Evolutionary conservation across 2,329 filamentous ascomycete species (phyloP).

Genomic region (Colletotrichum sp.): DNA sequence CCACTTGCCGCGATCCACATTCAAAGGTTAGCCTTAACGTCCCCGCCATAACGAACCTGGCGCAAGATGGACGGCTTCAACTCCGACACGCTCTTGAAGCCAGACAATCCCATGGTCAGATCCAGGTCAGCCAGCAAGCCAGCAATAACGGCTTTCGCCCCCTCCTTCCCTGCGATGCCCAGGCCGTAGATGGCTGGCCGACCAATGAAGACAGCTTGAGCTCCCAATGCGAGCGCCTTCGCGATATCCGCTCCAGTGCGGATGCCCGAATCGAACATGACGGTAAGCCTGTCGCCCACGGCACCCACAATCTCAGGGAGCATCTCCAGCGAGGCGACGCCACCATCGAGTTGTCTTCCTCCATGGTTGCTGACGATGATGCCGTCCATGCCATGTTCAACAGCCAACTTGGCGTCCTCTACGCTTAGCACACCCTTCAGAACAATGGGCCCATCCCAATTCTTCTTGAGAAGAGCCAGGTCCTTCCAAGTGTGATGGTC

Average conservation of each 20-base stretch:
- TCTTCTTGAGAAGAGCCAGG: conserved; percentile 58
- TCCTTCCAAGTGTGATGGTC: conserved; percentile 65
- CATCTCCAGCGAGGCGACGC: conserved; percentile 60
- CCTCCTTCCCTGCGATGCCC: conserved; percentile 57
- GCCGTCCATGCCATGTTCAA: conserved; percentile 60
- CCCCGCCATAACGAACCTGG: conserved; percentile 35
- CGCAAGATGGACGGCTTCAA: conserved; percentile 38
- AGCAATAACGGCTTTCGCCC: conserved; percentile 56
- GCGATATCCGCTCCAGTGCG: conserved; percentile 65
- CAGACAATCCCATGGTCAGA: conserved; percentile 59
- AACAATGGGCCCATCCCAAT: conserved; percentile 68
- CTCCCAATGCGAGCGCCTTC: conserved; percentile 63
- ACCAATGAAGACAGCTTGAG: conserved; percentile 63
- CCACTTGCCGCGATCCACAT: not conserved
- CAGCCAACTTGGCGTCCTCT: conserved; percentile 43
- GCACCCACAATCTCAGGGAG: conserved; percentile 62
- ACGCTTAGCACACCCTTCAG: conserved; percentile 37
- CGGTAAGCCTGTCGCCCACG: conserved; percentile 61
- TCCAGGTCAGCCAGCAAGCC: conserved; percentile 59
- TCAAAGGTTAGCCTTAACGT: conserved; percentile 35
- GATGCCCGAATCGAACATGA: conserved; percentile 67
- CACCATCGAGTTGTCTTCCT: conserved; percentile 50
- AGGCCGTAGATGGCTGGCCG: conserved; percentile 43
- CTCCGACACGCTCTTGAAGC: conserved; percentile 48
- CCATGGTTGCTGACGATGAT: conserved; percentile 68